phyloP scores from a whole-genome alignment of 257 asterid species.

The Rauvolfia tetraphylla region DNA sequence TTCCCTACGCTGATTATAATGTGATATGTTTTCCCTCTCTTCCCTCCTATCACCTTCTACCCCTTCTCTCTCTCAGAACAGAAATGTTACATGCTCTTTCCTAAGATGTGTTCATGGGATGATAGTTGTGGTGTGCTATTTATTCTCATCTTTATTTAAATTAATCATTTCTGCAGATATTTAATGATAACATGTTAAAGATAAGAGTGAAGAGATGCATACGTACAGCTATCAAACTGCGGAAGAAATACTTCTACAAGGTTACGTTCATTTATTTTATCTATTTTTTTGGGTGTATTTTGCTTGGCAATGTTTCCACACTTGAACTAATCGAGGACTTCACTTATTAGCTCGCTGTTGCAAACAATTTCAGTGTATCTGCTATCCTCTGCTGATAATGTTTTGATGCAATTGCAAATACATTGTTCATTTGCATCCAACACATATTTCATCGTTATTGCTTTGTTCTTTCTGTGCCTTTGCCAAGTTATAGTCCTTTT shows the following conservation, averaged over 20 bases:
- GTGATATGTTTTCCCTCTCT: neutral
- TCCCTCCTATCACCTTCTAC: neutral
- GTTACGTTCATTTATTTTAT: conserved; percentile 30
- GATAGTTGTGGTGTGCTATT: neutral
- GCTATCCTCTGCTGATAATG: neutral
- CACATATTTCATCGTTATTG: neutral
- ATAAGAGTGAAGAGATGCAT: conserved; percentile 86
- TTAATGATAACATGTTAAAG: conserved; percentile 76
- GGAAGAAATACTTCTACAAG: conserved; percentile 86
- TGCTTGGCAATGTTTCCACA: neutral
- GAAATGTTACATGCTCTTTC: neutral
- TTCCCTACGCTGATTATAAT: too few relatives aligned
- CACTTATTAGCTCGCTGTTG: neutral
- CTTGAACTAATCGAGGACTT: neutral
- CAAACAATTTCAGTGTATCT: neutral
- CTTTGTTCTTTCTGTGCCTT: neutral
- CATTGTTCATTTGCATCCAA: neutral
- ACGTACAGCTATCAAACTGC: conserved; percentile 83
- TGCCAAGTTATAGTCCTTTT: neutral
- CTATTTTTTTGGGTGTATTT: conserved; percentile 5
- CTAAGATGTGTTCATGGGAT: neutral
- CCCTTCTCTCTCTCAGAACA: neutral
- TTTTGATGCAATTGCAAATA: neutral
- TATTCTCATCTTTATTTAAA: conserved; percentile 13
- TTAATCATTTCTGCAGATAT: conserved; percentile 56